Evolutionary conservation across 768 basidiomycete genomes (phyloP).

Genomic region (Calocybe gangraenosa): DNA sequence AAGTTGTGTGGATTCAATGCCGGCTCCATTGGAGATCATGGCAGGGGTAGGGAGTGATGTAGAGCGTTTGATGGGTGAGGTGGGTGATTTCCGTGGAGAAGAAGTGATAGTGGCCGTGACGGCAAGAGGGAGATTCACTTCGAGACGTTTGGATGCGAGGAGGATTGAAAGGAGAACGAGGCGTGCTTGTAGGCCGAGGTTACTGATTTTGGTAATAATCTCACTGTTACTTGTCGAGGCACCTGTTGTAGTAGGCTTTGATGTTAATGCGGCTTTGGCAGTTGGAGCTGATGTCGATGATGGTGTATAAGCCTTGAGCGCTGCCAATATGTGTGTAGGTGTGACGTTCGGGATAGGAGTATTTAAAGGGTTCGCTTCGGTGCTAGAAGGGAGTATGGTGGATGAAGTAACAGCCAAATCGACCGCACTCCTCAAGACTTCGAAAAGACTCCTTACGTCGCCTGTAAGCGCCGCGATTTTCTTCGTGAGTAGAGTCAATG

Average conservation of each 20-base stretch:
- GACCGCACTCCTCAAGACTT: conserved; percentile 77
- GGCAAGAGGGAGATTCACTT: conserved; percentile 51
- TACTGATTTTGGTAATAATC: conserved; percentile 58
- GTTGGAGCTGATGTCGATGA: conserved; percentile 27
- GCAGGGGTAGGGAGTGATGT: conserved; percentile 27
- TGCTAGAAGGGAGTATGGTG: conserved; percentile 5
- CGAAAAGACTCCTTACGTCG: conserved; percentile 77
- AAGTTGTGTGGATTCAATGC: conserved; percentile 57
- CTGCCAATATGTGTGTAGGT: conserved; percentile 66
- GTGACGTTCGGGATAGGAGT: conserved; percentile 43
- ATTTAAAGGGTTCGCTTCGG: conserved; percentile 31
- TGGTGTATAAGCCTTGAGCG: conserved; percentile 68
- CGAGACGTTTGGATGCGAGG: conserved; percentile 59
- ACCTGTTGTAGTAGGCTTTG: conserved; percentile 16
- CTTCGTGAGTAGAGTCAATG: conserved; percentile 69
- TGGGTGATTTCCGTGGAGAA: conserved; percentile 30
- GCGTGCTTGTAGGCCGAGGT: conserved; percentile 71
- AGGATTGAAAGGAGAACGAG: conserved; percentile 62
- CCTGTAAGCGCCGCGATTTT: conserved; percentile 81
- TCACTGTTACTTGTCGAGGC: conserved; percentile 45
- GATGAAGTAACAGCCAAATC: conserved; percentile 50
- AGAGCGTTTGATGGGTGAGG: conserved; percentile 52
- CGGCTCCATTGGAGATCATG: conserved; percentile 24
- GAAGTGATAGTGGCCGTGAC: conserved; percentile 28
- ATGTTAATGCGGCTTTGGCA: conserved; percentile 18